These are phyloP conservation scores for Lasiodiplodia hormozganensis DNA, from an alignment of 2,329 filamentous ascomycete species.

Conservation along the genomic window DNA sequence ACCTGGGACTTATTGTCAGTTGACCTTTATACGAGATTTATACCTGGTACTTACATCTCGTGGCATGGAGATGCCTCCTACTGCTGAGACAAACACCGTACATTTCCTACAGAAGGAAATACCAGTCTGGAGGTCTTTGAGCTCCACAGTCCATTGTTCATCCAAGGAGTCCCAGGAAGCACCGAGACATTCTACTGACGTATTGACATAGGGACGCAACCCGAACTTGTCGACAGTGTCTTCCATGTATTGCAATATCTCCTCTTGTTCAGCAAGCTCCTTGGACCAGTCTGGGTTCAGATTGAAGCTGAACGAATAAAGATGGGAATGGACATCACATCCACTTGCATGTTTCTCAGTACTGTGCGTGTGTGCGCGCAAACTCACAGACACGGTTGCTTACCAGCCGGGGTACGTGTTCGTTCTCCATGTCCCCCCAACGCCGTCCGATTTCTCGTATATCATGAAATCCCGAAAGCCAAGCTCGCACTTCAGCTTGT, in stretches of 20 bases:
- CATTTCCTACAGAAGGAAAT: conserved; percentile 34
- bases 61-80: conserved; percentile 41
- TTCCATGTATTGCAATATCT: conserved; percentile 43
- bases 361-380: conserved; percentile 41
- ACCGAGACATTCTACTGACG: conserved; percentile 34
- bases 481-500: conserved; percentile 43
- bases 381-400: conserved; percentile 27
- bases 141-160: neutral
- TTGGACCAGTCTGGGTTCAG: conserved; percentile 50
- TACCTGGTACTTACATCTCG: conserved; percentile 32
- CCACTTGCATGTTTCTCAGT: conserved; percentile 22
- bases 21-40: neutral
- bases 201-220: conserved; percentile 38
- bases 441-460: conserved; percentile 42
- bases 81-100: conserved; percentile 41
- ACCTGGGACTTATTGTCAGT: neutral
- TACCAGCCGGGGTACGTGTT: conserved; percentile 43
- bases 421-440: conserved; percentile 42
- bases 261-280: conserved; percentile 43
- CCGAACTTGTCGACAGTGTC: conserved; percentile 43
- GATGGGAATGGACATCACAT: conserved; percentile 36
- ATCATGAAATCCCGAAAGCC: conserved; percentile 42
- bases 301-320: conserved; percentile 54
- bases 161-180: conserved; percentile 34
- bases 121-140: neutral